phyloP scores from a whole-genome alignment of 1,284 basidiomycete genomes.

The Puccinia novopanici region DNA sequence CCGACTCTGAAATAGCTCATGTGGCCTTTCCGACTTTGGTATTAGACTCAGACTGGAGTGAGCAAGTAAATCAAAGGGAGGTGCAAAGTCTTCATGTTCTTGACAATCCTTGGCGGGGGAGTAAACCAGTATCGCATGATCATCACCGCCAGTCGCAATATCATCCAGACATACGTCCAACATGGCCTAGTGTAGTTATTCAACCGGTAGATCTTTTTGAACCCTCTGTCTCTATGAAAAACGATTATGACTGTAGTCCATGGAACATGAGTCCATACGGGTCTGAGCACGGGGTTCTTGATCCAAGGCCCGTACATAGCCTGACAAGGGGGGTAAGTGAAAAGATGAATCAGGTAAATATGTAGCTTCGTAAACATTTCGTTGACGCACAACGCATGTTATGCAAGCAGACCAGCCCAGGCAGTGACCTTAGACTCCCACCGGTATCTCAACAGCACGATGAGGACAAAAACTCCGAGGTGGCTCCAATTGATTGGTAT shows the following conservation, averaged over 20 bases:
- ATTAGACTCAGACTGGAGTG: background rate
- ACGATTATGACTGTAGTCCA: background rate
- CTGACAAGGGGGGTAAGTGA: background rate
- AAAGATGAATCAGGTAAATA: background rate
- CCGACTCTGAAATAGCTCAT: too few species aligned
- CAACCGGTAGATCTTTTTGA: background rate
- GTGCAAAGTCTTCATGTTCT: background rate
- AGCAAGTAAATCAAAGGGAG: background rate
- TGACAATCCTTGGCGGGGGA: background rate
- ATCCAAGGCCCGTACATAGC: too few species aligned
- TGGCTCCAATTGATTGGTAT: background rate
- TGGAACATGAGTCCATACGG: background rate
- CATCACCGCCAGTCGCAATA: background rate
- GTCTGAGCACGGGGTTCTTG: too few species aligned
- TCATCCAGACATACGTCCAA: background rate
- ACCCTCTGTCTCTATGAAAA: background rate
- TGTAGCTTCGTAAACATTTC: background rate
- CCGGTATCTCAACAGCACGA: background rate
- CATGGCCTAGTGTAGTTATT: background rate
- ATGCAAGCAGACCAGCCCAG: background rate
- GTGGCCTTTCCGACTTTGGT: too few species aligned
- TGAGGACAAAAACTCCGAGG: background rate
- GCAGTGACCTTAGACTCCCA: background rate
- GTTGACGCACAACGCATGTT: background rate
- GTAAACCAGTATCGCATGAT: background rate